Percentiles rank a stretch among this genome's conserved stretches.
Evolutionary conservation across 2,329 filamentous ascomycete genomes (phyloP).

Genomic region (Aspergillus ruber): DNA sequence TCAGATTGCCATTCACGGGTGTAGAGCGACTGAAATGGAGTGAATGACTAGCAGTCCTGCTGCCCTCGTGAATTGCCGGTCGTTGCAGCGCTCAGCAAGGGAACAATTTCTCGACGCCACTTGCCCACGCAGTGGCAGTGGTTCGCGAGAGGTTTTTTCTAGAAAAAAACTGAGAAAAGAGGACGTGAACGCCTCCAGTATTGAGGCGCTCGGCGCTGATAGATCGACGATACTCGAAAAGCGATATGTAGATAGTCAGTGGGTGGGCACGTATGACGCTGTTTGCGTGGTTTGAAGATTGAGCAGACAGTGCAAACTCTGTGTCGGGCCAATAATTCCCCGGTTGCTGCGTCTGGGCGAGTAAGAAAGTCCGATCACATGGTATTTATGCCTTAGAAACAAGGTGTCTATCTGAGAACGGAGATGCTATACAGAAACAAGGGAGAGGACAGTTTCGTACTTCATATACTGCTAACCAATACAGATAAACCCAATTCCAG

Average conservation of each 20-base stretch:
- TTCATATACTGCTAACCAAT: background rate
- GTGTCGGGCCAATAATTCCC: slow-evolving; percentile 16
- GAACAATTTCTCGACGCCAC: too few species aligned
- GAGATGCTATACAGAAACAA: too few species aligned
- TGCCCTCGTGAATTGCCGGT: too few species aligned
- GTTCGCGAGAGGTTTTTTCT: too few species aligned
- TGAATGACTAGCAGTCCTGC: too few species aligned
- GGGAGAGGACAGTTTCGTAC: too few species aligned
- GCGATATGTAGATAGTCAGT: slow-evolving; percentile 16
- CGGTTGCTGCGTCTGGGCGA: background rate
- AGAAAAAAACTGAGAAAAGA: background rate
- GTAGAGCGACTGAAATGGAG: background rate
- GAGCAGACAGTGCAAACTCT: slow-evolving; percentile 37
- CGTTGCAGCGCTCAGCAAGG: background rate
- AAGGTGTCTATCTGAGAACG: too few species aligned
- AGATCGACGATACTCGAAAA: background rate
- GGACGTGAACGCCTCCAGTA: background rate
- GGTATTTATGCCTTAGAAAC: too few species aligned
- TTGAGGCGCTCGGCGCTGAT: background rate
- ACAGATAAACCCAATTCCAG: background rate
- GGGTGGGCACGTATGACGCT: slow-evolving; percentile 20
- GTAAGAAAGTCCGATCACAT: background rate
- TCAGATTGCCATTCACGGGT: background rate
- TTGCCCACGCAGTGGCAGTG: too few species aligned
- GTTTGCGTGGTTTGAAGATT: slow-evolving; percentile 36